These are phyloP conservation scores for Boletus barrowsii DNA, from an alignment of 768 basidiomycete genomes.

Conservation along the genomic window DNA sequence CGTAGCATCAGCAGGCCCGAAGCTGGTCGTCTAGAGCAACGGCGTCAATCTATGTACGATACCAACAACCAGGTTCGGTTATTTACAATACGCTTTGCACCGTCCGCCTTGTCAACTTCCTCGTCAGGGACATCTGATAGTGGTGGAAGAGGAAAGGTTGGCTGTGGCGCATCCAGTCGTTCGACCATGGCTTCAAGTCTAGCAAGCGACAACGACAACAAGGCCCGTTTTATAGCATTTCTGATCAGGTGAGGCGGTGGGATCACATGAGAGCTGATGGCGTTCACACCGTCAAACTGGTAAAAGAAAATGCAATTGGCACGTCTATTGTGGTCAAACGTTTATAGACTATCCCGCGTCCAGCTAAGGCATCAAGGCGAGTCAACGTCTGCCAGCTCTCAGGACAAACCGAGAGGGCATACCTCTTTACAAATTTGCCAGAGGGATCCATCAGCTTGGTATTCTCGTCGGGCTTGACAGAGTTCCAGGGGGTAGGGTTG, in stretches of 20 bases:
- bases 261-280: conserved; percentile 6
- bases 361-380: conserved; percentile 45
- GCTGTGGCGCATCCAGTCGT: conserved; percentile 41
- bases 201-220: not conserved
- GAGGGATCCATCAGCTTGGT: conserved; percentile 69
- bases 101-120: conserved; percentile 37
- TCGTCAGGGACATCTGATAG: conserved; percentile 41
- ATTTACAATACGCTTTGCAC: conserved; percentile 35
- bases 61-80: not conserved
- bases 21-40: conserved; percentile 23
- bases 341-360: conserved; percentile 69
- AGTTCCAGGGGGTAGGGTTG: conserved; percentile 91
- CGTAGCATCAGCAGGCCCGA: conserved; percentile 29
- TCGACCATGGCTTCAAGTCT: conserved; percentile 34
- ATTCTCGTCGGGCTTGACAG: conserved; percentile 69
- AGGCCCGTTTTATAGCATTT: not conserved
- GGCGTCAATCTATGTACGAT: conserved; percentile 6
- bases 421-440: conserved; percentile 74
- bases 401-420: conserved; percentile 1
- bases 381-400: not conserved
- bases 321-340: conserved; percentile 11
- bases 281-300: conserved; percentile 1
- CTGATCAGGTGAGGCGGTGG: not conserved
- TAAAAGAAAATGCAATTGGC: conserved; percentile 16
- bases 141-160: conserved; percentile 37